Evolutionary conservation across 116 monocot species (phyloP), one percentile per base, ranked within the genome.

Genomic region (Iris pallida): DNA sequence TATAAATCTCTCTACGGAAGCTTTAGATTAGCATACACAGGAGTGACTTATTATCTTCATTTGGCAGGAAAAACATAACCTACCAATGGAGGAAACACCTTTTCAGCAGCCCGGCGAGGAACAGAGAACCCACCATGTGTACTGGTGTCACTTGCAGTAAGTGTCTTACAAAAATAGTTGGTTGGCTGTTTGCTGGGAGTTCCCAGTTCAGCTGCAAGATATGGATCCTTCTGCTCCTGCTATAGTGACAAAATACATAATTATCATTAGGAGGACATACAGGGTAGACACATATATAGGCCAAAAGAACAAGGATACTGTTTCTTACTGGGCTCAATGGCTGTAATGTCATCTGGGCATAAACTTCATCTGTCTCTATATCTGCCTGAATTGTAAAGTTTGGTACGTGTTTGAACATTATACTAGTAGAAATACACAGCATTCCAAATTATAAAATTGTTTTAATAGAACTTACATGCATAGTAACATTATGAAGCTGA

Each of bases 331-430:
- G 86, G 55, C 75, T 90, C 57, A 95, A 59, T 45, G 94, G 94
- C 59, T 95, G 94, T 71, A 95, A 68, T 45, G 94, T 95, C 94
- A 94, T 94, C 73, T 94, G 94, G 9, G 90, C 87, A 77, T 90
- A 94, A 18, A 94, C 94, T 78, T 94, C 94, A 85, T 94, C 94
- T 15, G 87, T 94, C 77, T 94, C 94, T 51, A 75, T 70, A 80
- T 95, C 94, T 30, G 90, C 94, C 94, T 95, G 80, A 17, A 54
- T 58, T 61, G 53, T 67, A 51, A 30, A 55, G n/a, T 53, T n/a
- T 53, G 41, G 8, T 15, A 67, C 11, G 4, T 12, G 49, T 2
- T 42, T 68, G 16, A 44, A 63, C 3, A 11, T 47, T 1, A 65
- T 12, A 49, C 12, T 57, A 54, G 12, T 20, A 10, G 54, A 2